phyloP scores from a whole-genome alignment of 352 stramenopile species.

The Pythium folliculosum region DNA sequence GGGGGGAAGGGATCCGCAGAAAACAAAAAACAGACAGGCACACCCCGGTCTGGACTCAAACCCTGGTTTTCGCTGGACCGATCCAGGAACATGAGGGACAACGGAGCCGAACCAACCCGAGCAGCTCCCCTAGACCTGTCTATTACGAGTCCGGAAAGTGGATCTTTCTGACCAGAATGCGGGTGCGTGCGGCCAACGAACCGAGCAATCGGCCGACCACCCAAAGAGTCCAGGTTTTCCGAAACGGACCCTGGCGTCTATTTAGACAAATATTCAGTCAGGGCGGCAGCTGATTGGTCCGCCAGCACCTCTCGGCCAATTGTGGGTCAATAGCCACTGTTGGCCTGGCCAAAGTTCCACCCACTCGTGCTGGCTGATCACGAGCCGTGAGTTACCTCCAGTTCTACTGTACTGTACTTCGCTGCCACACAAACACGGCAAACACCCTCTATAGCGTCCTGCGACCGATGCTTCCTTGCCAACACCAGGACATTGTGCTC shows the following conservation, averaged over 20 bases:
- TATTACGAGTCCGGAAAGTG: slow-evolving; percentile 24
- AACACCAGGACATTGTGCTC: not conserved
- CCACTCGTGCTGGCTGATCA: too few species aligned
- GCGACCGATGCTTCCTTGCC: not conserved
- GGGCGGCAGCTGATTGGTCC: too few species aligned
- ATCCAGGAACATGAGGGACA: slow-evolving; percentile 14
- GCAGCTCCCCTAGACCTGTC: slow-evolving; percentile 15
- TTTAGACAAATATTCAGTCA: too few species aligned
- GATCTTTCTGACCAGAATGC: slow-evolving; percentile 30
- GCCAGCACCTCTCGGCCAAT: too few species aligned
- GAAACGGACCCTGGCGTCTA: not conserved
- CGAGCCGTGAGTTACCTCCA: not conserved
- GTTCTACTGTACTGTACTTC: too few species aligned
- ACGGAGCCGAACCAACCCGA: not conserved
- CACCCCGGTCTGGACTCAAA: slow-evolving; percentile 21
- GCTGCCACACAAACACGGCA: not conserved
- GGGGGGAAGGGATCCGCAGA: slow-evolving; percentile 13
- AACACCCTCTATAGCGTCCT: not conserved
- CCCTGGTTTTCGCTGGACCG: slow-evolving; percentile 21
- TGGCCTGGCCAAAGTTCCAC: not conserved
- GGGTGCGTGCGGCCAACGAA: not conserved
- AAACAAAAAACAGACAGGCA: slow-evolving; percentile 25
- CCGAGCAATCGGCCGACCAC: slow-evolving; percentile 2
- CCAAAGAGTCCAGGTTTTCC: not conserved
- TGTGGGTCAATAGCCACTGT: too few species aligned